Evolutionary conservation across 768 basidiomycete species (phyloP), one percentile per base, ranked within the genome.

Genomic region (Agrocybe pediades): DNA sequence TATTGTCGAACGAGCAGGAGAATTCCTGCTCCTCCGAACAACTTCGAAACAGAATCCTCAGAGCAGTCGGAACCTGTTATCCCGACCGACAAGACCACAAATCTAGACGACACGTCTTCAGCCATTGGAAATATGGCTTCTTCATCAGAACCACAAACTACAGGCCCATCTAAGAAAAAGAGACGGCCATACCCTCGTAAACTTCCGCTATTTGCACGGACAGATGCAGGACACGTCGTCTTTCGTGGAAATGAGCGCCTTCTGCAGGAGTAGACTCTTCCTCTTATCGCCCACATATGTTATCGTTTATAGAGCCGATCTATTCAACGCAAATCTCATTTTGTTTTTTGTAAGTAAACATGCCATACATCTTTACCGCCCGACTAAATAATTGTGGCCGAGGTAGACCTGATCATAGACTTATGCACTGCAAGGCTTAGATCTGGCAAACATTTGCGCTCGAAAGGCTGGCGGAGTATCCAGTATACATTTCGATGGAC

Each of bases 201-300:
- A 6, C 78, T 80, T 0, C 88, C 87, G 2, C 71, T 90, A 16
- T 88, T 86, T 64, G 81, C 84, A 46, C 64, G 67, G 27, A 78
- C 79, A 59, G 74, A 82, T 46, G 77, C 74, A 2, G 88, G 87
- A 0, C 89, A 92, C 65, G 76, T 86, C 17, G 69, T 89, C 3
- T 86, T 88, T 61, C 69, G 83, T 44, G 89, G 90, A 24, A 82
- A 83, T 59, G 82, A 85, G 55, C 70, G 62, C 27, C 57, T 84
- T 33, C 46, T 55, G 2, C 54, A 65, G 3, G 60, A 65, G n/a
- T 56, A 62, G 48, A 53, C 56, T 20, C 55, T 62, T 15, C 62
- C 60, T 7, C 55, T 61, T 24, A 60, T 60, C 7, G 46, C 60
- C 15, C 59, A 53, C 24, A 54, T 62, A 27, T 44, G 43, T 36